Base-by-base conservation (phyloP, 768 basidiomycete species). In the Lepiota venenata region DNA sequence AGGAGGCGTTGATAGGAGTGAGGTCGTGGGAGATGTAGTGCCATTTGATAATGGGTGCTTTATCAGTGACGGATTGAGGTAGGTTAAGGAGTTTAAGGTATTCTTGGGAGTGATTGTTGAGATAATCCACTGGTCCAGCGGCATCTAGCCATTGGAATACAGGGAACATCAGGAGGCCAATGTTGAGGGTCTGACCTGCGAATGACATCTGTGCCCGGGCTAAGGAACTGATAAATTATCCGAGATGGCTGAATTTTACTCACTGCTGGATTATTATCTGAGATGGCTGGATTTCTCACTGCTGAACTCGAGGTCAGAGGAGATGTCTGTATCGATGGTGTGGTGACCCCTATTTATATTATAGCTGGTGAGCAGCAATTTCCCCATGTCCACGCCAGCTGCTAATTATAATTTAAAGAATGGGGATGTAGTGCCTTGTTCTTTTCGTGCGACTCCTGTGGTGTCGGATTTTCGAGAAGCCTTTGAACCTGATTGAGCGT, bases 101-200 rank as follows among this genome's bases (percentile, higher is more conserved):
- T 15, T 16, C 49, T 20, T 55, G 39, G 8, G 58, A 61, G 43
- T 66, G 64, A 36, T 29, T 52, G 56, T 64, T 62, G 49, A 68
- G 16, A 38, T 61, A 68, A 49, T 68, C 67, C 29, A 64, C 50
- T 3, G 63, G 54, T 2, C 65, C 67, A 10, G 57, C 59, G n/a
- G 58, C 63, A 49, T 68, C 64, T 22, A 68, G 64, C 59, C 58
- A 62, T 53, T 68, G 67, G 47, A 56, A 63, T 3, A 27, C 18
- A 2, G 64, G 63, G 14, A 63, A 47, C 10, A 66, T 47, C 37
- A 65, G 45, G 41, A 68, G 21, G 5, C 64, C 66, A 43, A 66
- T 42, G 47, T 57, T 56, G 56, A 63, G 43, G 5, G 52, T 59
- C 44, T 52, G 12, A 15, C 36, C 38, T 1, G 36, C 40, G 10